phyloP scores from a whole-genome alignment of 176 grass and related monocot genomes.

The Hordeum vulgare region DNA sequence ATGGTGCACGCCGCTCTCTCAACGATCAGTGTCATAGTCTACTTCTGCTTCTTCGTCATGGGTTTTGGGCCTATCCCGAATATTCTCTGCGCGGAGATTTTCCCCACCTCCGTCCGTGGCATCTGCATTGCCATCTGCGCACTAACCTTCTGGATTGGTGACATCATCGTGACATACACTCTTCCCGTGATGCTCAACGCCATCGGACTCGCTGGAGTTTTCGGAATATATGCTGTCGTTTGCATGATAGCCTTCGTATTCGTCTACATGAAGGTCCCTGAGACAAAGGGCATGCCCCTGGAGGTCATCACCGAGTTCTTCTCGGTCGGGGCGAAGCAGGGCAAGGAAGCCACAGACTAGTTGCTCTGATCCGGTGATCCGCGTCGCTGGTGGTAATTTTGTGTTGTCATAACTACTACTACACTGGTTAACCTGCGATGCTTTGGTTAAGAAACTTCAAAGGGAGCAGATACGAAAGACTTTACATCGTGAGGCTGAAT shows the following conservation, averaged over 20 bases:
- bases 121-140: slow-evolving; percentile 89
- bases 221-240: slow-evolving; percentile 72
- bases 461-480: neutral
- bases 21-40: slow-evolving; percentile 64
- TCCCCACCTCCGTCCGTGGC: slow-evolving; percentile 81
- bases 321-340: slow-evolving; percentile 72
- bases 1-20: slow-evolving; percentile 73
- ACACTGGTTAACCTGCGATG: neutral
- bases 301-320: slow-evolving; percentile 98
- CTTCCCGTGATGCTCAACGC: slow-evolving; percentile 75
- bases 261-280: slow-evolving; percentile 82
- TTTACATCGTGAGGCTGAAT: slow-evolving; percentile 15
- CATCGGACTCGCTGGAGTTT: slow-evolving; percentile 80
- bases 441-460: slow-evolving; percentile 19
- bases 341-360: slow-evolving; percentile 37
- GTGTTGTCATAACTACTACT: neutral
- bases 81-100: slow-evolving; percentile 94
- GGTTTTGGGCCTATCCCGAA: slow-evolving; percentile 89
- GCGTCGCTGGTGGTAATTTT: slow-evolving; percentile 10
- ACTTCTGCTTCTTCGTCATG: slow-evolving; percentile 98
- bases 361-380: neutral
- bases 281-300: slow-evolving; percentile 97
- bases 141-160: slow-evolving; percentile 67
- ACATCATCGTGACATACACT: slow-evolving; percentile 88
- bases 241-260: slow-evolving; percentile 59